Conservation (phyloP, 73 alveolate species). For the Uronychia setigera region DNA sequence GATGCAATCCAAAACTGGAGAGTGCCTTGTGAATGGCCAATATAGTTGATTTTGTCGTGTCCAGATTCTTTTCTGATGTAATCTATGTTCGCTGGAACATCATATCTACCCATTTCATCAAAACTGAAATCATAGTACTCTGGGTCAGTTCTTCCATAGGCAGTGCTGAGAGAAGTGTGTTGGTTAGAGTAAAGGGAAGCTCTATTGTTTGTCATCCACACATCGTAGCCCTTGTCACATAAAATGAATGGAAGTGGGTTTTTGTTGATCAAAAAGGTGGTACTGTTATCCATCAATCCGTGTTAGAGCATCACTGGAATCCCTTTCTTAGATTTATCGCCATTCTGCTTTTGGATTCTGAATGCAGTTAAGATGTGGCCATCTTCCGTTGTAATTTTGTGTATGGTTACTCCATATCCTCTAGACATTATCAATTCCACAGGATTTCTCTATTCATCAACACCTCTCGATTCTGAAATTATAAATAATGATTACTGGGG, state of each 20-base stretch:
- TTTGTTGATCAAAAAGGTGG: slow-evolving; percentile 73
- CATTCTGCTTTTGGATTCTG: slow-evolving; percentile 42
- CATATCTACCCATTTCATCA: slow-evolving; percentile 69
- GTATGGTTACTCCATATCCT: slow-evolving; percentile 34
- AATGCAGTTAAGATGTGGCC: slow-evolving; percentile 48
- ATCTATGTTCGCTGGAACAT: slow-evolving; percentile 64
- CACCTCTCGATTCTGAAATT: no score
- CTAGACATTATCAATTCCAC: not conserved
- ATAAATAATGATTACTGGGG: no score
- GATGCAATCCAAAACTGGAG: not conserved
- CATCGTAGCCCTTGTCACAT: slow-evolving; percentile 75
- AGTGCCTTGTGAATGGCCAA: slow-evolving; percentile 25
- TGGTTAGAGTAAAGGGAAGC: slow-evolving; percentile 71
- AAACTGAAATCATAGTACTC: slow-evolving; percentile 60
- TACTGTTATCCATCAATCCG: slow-evolving; percentile 79
- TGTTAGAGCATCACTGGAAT: slow-evolving; percentile 72
- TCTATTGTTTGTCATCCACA: slow-evolving; percentile 76
- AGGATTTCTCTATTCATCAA: not conserved
- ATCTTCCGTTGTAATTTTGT: slow-evolving; percentile 43
- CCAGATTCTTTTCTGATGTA: slow-evolving; percentile 15
- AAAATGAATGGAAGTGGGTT: slow-evolving; percentile 66
- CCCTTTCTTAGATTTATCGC: slow-evolving; percentile 13
- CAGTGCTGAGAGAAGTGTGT: slow-evolving; percentile 36
- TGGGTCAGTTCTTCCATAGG: slow-evolving; percentile 2
- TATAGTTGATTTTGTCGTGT: not conserved